Percentiles rank a stretch among this genome's conserved stretches.
Evolutionary conservation across 768 basidiomycete species (phyloP).

Genomic region (Pilatotrama ljubarskyi): DNA sequence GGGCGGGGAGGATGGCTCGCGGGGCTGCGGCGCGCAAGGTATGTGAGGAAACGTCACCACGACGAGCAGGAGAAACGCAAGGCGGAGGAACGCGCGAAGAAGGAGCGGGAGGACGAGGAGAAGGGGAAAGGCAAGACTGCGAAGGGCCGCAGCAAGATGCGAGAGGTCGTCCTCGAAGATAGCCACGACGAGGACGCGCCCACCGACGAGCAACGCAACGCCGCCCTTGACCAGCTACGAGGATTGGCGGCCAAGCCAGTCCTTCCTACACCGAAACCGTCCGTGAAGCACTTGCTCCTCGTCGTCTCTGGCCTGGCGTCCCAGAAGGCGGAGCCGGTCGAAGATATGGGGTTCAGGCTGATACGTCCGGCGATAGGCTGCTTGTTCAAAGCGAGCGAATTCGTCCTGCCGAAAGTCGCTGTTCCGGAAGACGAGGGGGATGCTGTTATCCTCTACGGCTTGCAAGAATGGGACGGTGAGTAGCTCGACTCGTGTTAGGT

Average conservation of each 20-base stretch:
- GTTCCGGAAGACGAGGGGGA: background rate
- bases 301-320: slow-evolving; percentile 43
- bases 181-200: slow-evolving; percentile 1
- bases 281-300: slow-evolving; percentile 50
- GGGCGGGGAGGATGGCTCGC: slow-evolving; percentile 47
- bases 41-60: slow-evolving; percentile 26
- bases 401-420: slow-evolving; percentile 2
- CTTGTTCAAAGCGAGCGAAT: slow-evolving; percentile 40
- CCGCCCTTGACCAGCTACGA: slow-evolving; percentile 28
- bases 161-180: slow-evolving; percentile 13
- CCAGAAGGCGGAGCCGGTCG: slow-evolving; percentile 27
- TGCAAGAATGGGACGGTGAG: slow-evolving; percentile 54
- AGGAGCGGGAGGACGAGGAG: slow-evolving; percentile 25
- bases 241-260: slow-evolving; percentile 31
- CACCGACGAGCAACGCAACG: slow-evolving; percentile 10
- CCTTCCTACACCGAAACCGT: slow-evolving; percentile 32
- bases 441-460: slow-evolving; percentile 46
- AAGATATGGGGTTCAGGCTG: slow-evolving; percentile 36
- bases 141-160: slow-evolving; percentile 20
- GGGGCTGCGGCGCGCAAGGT: slow-evolving; percentile 41
- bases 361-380: slow-evolving; percentile 38
- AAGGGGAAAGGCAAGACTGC: slow-evolving; percentile 15
- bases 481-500: slow-evolving; percentile 1
- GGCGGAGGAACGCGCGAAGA: slow-evolving; percentile 24
- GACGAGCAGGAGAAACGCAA: slow-evolving; percentile 28